Percentiles rank a stretch among this genome's conserved stretches.
Conservation (phyloP, 179 eudicot genomes). For the Camellia oleifera region DNA sequence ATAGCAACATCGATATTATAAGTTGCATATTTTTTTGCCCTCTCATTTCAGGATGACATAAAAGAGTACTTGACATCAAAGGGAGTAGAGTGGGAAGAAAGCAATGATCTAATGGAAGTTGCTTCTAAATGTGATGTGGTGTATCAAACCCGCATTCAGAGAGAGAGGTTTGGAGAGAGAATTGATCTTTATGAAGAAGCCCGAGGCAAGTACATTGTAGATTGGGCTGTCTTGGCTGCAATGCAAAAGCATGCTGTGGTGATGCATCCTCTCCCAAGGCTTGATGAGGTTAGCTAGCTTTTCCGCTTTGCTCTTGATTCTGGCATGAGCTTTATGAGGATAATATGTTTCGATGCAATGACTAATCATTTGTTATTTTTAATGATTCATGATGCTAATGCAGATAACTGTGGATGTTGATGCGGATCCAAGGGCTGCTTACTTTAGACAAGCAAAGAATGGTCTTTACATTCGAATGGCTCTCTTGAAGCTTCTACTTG, state of each 20-base stretch:
- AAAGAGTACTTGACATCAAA: conserved; percentile 70
- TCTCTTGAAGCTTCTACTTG: conserved; percentile 78
- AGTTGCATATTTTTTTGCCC: neutral
- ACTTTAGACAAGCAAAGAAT: conserved; percentile 97
- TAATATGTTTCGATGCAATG: neutral
- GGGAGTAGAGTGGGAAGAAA: conserved; percentile 92
- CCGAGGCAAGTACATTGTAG: conserved; percentile 87
- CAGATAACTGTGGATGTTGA: conserved; percentile 96
- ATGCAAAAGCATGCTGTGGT: conserved; percentile 92
- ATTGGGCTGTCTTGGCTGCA: conserved; percentile 49
- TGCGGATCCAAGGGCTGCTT: conserved; percentile 93
- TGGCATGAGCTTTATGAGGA: neutral
- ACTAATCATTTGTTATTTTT: conserved; percentile 1
- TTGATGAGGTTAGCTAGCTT: conserved; percentile 74
- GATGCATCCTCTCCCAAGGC: conserved; percentile 98
- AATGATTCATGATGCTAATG: conserved; percentile 4
- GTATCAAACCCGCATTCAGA: conserved; percentile 92
- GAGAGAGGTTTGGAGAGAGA: conserved; percentile 90
- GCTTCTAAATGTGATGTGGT: conserved; percentile 96
- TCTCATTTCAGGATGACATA: conserved; percentile 75
- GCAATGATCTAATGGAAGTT: conserved; percentile 80
- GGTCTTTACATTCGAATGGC: conserved; percentile 98
- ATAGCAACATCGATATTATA: too few relatives aligned
- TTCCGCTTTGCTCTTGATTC: neutral
- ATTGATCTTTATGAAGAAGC: conserved; percentile 81